Conservation (phyloP, 2,329 filamentous ascomycete species). For the Talaromyces sp. region DNA sequence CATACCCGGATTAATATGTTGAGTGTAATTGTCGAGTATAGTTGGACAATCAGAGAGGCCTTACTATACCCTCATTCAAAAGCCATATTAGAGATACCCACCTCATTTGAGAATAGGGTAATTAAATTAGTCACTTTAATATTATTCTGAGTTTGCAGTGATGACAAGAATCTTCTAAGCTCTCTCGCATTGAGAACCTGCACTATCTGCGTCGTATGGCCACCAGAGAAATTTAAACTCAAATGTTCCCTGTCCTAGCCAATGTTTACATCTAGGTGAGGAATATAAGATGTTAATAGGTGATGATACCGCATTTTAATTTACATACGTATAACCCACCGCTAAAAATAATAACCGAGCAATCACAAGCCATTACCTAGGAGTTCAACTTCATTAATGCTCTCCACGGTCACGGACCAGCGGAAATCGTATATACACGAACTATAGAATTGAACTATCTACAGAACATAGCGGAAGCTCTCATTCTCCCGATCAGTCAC, state of each 20-base stretch:
- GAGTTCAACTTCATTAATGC: neutral
- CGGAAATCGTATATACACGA: neutral
- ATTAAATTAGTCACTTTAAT: too few species aligned
- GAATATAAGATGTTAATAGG: neutral
- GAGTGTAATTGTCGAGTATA: neutral
- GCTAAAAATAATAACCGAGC: neutral
- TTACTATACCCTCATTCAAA: neutral
- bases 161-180: neutral
- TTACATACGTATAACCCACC: neutral
- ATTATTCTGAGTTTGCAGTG: too few species aligned
- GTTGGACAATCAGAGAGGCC: neutral
- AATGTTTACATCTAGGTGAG: too few species aligned
- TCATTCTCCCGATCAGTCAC: slow-evolving; percentile 36
- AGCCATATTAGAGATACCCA: neutral
- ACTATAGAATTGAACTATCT: neutral
- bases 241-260: too few species aligned
- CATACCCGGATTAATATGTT: neutral
- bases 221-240: too few species aligned
- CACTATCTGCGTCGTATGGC: too few species aligned
- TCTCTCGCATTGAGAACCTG: neutral
- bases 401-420: neutral
- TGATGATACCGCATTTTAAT: neutral
- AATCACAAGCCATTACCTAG: neutral
- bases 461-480: slow-evolving; percentile 36
- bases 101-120: neutral